Conservation (phyloP, 495 filamentous ascomycete genomes). For the Penicillium salamii region DNA sequence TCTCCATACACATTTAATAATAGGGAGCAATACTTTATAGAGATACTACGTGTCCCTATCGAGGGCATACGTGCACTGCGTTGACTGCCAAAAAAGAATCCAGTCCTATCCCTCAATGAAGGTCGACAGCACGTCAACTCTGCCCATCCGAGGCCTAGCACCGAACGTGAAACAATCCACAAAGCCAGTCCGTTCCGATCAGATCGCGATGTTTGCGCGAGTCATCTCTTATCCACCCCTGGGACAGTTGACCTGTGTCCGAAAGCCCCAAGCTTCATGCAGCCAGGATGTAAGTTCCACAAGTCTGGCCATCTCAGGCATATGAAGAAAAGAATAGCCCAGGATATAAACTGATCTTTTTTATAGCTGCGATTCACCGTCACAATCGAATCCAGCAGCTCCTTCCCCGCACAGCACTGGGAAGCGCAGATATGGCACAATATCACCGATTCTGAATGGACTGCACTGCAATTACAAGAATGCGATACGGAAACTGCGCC, state of each 20-base stretch:
- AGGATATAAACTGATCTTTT: slow-evolving; percentile 3
- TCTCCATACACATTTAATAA: too few relatives aligned
- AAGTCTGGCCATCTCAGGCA: too few relatives aligned
- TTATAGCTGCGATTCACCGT: slow-evolving; percentile 60
- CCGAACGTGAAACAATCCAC: slow-evolving; percentile 11
- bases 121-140: slow-evolving; percentile 16
- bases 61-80: too few relatives aligned
- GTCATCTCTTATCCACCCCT: slow-evolving; percentile 63
- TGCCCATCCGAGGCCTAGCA: slow-evolving; percentile 22
- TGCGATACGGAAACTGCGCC: slow-evolving; percentile 20
- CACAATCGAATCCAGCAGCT: slow-evolving; percentile 63
- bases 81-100: too few relatives aligned
- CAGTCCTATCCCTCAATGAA: slow-evolving; percentile 26
- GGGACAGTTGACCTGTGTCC: slow-evolving; percentile 62
- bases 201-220: slow-evolving; percentile 50
- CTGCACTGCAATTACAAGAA: slow-evolving; percentile 32
- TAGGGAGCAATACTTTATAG: too few relatives aligned
- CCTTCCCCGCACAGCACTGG: slow-evolving; percentile 58
- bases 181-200: slow-evolving; percentile 39
- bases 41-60: neutral
- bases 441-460: slow-evolving; percentile 39
- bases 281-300: too few relatives aligned
- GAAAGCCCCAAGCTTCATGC: slow-evolving; percentile 25
- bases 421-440: slow-evolving; percentile 78
- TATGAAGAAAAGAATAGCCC: too few relatives aligned